phyloP scores from a whole-genome alignment of 306 rosid species.

The Cicer cuneatum region DNA sequence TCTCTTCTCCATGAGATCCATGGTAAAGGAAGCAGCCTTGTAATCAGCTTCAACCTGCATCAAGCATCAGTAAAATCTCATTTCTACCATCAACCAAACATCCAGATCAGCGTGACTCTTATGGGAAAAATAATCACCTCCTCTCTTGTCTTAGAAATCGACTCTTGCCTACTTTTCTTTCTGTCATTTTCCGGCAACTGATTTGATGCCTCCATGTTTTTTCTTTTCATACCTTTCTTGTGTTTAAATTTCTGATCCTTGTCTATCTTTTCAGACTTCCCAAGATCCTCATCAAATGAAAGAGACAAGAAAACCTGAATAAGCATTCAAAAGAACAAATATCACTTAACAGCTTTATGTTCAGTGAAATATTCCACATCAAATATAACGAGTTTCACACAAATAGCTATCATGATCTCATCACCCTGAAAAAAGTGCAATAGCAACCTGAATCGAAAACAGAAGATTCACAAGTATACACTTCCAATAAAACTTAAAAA shows the following conservation, averaged over 20 bases:
- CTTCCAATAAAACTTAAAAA: conserved; percentile 14
- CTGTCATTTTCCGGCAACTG: conserved; percentile 66
- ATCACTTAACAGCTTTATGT: conserved; percentile 31
- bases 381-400: conserved; percentile 22
- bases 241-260: conserved; percentile 61
- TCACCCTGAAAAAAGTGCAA: conserved; percentile 23
- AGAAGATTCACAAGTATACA: conserved; percentile 18
- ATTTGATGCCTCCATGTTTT: conserved; percentile 63
- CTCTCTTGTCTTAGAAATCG: conserved; percentile 68
- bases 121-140: conserved; percentile 63
- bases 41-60: conserved; percentile 90
- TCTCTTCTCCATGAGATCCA: conserved; percentile 70
- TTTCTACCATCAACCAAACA: conserved; percentile 43
- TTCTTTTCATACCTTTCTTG: conserved; percentile 70
- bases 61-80: conserved; percentile 38
- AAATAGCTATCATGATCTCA: conserved; percentile 4
- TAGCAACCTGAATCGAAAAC: conserved; percentile 20
- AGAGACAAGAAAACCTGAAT: conserved; percentile 84
- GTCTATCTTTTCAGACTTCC: conserved; percentile 63
- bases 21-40: conserved; percentile 82
- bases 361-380: conserved; percentile 29
- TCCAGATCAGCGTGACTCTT: conserved; percentile 34
- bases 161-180: conserved; percentile 72
- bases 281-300: conserved; percentile 81
- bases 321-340: conserved; percentile 40